Conservation (phyloP, 1,284 basidiomycete genomes). For the Cutaneotrichosporon cutaneum region DNA sequence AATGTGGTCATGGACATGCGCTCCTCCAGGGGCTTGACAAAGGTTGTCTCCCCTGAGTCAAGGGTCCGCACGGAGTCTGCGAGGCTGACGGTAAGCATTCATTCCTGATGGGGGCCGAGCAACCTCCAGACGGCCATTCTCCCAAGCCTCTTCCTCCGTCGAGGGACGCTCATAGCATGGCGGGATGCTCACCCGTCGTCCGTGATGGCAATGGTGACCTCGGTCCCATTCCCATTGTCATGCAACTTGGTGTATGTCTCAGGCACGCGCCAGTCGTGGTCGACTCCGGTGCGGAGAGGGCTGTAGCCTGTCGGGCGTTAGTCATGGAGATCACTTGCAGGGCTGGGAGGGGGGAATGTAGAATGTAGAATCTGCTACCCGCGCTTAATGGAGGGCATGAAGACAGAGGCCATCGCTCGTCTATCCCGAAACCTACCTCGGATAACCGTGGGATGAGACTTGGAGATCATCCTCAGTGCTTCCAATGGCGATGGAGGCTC, state of each 20-base stretch:
- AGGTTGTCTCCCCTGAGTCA: slow-evolving; percentile 62
- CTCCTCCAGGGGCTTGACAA: slow-evolving; percentile 71
- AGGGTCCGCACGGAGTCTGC: slow-evolving; percentile 70
- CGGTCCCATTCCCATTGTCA: slow-evolving; percentile 51
- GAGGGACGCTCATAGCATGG: background rate
- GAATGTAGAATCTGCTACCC: slow-evolving; percentile 30
- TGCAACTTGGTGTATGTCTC: slow-evolving; percentile 54
- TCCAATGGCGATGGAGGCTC: slow-evolving; percentile 66
- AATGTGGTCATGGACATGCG: slow-evolving; percentile 65
- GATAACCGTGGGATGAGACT: slow-evolving; percentile 75
- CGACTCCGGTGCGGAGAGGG: slow-evolving; percentile 16
- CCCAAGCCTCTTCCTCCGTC: background rate
- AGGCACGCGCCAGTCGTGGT: slow-evolving; percentile 30
- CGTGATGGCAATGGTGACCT: slow-evolving; percentile 73
- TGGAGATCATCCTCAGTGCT: slow-evolving; percentile 68
- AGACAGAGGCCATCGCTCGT: background rate
- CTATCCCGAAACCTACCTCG: slow-evolving; percentile 56
- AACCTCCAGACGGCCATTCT: background rate
- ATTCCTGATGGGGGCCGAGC: background rate
- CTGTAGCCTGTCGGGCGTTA: slow-evolving; percentile 31
- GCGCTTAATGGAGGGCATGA: background rate
- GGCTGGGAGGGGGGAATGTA: slow-evolving; percentile 38
- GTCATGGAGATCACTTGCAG: background rate
- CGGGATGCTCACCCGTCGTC: slow-evolving; percentile 67
- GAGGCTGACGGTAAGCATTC: slow-evolving; percentile 55